phyloP scores from a whole-genome alignment of 306 rosid species.

The Vigna hirtella region DNA sequence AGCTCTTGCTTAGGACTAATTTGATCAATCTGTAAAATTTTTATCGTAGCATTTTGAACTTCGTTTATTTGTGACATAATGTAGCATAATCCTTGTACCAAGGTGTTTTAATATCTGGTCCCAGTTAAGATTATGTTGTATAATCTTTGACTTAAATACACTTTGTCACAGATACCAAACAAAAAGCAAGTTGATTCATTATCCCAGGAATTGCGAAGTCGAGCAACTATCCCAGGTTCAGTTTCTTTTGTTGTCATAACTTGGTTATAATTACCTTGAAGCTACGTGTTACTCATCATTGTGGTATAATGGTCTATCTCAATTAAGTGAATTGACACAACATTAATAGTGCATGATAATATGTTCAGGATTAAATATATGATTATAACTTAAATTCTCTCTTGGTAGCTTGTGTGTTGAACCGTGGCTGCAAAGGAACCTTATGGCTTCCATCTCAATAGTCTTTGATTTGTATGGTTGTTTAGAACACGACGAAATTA shows the following conservation, averaged over 20 bases:
- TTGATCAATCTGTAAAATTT: slow-evolving; percentile 27
- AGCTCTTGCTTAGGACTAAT: background rate
- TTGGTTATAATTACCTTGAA: slow-evolving; percentile 35
- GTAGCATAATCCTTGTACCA: slow-evolving; percentile 13
- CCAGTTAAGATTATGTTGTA: slow-evolving; percentile 12
- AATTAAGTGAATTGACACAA: background rate
- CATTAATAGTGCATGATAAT: background rate
- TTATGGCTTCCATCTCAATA: slow-evolving; percentile 6
- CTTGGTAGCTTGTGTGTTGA: slow-evolving; percentile 3
- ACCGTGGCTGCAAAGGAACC: slow-evolving; percentile 17
- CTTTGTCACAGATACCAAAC: slow-evolving; percentile 74
- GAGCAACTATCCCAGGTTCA: slow-evolving; percentile 90
- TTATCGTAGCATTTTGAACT: slow-evolving; percentile 26
- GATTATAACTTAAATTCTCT: slow-evolving; percentile 13
- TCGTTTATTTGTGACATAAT: slow-evolving; percentile 14
- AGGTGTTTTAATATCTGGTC: slow-evolving; percentile 26
- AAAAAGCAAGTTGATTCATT: slow-evolving; percentile 91
- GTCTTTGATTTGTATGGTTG: background rate
- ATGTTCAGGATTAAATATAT: slow-evolving; percentile 15
- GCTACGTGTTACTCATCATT: slow-evolving; percentile 16
- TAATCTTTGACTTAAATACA: slow-evolving; percentile 22
- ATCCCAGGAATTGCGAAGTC: slow-evolving; percentile 76
- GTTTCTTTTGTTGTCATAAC: slow-evolving; percentile 32
- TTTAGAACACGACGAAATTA: too few species aligned
- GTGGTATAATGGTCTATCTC: slow-evolving; percentile 10